Base-by-base conservation (phyloP, 345 rosid species). In the Nasturtium officinale region DNA sequence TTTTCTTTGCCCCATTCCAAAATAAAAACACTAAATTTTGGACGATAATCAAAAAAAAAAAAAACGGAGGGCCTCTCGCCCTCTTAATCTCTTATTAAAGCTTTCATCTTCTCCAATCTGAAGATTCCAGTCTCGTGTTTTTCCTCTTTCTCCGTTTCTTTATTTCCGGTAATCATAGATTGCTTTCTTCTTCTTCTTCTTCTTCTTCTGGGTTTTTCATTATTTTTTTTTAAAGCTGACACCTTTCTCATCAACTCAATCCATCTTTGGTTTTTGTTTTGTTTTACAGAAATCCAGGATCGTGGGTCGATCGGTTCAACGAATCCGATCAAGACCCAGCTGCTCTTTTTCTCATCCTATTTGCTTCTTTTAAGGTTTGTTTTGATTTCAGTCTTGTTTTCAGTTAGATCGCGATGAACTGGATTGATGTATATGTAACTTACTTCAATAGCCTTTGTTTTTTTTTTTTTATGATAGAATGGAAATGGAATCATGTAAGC, bases 401-500 rank as follows among this genome's bases (percentile, higher is more conserved):
- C 61, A 17, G 15, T 17, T 37, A 67, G 37, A 67, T 47, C 62
- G 54, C 18, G 25, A 48, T 48, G 51, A 46, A 17, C 51, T 45
- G 0, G 50, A 0, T 7, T 2, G 50, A 56, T 45, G 18, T 67
- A 18, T 21, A 54, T 25, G 12, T 18, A 56, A 50, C 54, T 23
- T 2, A 26, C 28, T 23, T 23, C 25, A 50, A 50, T n/a, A 38
- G 16, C 61, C 10, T 2, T 57, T 29, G 18, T 20, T 58, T 68
- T 28, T 47, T 25, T 1, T 52, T 29, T 2, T 1, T n/a, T 7
- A 9, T 26, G 16, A 61, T 70, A 87, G 90, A 79, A 87, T 86
- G 89, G 89, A 87, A 75, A 85, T 87, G 92, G 98, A 93, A 78
- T 85, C 82, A 47, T 91, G 94, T 68, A 90, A 90, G 84, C 87